Evolutionary conservation across 306 rosid genomes (phyloP).

Genomic region (Gleditsia sinensis): DNA sequence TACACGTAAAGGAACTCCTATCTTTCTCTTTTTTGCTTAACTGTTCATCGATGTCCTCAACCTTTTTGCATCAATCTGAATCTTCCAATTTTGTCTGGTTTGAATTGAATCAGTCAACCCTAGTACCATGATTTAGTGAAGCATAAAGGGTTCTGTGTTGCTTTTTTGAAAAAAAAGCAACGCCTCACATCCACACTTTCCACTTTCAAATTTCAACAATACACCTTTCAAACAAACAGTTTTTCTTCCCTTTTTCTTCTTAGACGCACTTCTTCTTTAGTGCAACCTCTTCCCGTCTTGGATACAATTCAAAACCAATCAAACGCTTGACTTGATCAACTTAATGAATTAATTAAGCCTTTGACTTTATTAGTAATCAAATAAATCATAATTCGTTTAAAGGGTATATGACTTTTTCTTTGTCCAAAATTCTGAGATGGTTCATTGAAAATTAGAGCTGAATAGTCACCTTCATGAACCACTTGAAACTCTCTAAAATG

Average conservation of each 20-base stretch:
- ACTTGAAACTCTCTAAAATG: not conserved
- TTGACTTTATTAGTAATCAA: constrained; percentile 4
- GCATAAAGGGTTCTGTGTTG: not conserved
- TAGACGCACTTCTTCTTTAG: not conserved
- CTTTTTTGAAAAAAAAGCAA: constrained; percentile 3
- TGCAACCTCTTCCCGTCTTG: not conserved
- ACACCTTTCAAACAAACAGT: constrained; percentile 8
- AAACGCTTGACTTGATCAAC: not conserved
- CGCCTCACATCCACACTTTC: constrained; percentile 34
- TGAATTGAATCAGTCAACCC: not conserved
- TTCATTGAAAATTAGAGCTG: not conserved
- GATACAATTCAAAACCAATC: not conserved
- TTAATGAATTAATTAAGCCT: not conserved
- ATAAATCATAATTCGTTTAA: not conserved
- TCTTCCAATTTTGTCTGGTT: not conserved
- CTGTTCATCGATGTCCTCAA: not conserved
- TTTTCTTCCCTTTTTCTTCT: not conserved
- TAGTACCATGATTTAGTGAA: not conserved
- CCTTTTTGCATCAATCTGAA: constrained; percentile 8
- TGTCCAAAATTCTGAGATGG: too few relatives aligned
- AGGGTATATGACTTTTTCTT: not conserved
- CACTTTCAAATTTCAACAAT: constrained; percentile 25
- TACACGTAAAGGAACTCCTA: not conserved
- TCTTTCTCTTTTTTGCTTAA: not conserved
- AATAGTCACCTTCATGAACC: not conserved